Evolutionary conservation across 495 filamentous ascomycete genomes (phyloP).

Genomic region (Penicillium coffeae): DNA sequence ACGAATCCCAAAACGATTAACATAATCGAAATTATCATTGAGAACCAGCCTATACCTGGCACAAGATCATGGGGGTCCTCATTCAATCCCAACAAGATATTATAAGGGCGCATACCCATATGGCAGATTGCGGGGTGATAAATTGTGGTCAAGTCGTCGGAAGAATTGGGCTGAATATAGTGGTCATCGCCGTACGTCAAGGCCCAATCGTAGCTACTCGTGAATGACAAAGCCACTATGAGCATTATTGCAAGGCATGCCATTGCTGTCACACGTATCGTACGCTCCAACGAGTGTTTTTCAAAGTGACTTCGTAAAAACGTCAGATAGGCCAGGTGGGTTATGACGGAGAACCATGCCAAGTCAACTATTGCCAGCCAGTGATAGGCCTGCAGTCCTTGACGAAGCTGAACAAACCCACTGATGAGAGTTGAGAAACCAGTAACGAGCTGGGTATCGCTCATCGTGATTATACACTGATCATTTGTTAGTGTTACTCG

Average conservation of each 20-base stretch:
- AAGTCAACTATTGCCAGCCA: constrained; percentile 26
- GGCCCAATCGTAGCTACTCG: neutral
- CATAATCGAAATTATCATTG: too few relatives aligned
- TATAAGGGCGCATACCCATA: too few relatives aligned
- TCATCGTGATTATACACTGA: constrained; percentile 6
- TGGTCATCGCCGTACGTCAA: too few relatives aligned
- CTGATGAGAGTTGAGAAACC: constrained; percentile 17
- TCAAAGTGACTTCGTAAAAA: constrained; percentile 13
- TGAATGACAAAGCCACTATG: neutral
- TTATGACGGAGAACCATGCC: constrained; percentile 39
- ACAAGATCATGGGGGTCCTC: too few relatives aligned
- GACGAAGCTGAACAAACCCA: constrained; percentile 12
- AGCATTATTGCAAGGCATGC: neutral
- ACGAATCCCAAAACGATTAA: too few relatives aligned
- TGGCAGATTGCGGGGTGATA: too few relatives aligned
- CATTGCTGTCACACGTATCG: neutral
- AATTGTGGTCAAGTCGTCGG: too few relatives aligned
- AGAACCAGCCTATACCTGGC: too few relatives aligned
- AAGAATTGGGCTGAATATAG: too few relatives aligned
- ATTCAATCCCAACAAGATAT: too few relatives aligned
- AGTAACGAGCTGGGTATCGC: constrained; percentile 18
- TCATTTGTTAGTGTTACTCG: neutral
- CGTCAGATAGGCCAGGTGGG: constrained; percentile 34
- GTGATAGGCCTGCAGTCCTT: constrained; percentile 27
- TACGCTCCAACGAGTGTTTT: neutral